Percentiles rank a stretch among this genome's conserved stretches.
These are phyloP conservation scores for Linum lewisii DNA, from an alignment of 345 rosid genomes.

Conservation along the genomic window DNA sequence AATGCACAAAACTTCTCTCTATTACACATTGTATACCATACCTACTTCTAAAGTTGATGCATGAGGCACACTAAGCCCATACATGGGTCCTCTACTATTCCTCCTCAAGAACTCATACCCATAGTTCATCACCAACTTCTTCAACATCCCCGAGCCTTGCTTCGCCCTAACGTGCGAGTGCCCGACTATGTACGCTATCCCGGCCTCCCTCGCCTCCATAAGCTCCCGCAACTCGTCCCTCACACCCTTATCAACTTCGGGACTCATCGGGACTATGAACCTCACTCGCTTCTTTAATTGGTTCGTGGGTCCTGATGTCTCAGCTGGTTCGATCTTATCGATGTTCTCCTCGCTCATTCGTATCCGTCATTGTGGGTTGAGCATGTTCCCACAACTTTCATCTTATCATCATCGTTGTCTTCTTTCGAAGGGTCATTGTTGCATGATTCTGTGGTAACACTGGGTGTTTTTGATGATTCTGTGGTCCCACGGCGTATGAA, in stretches of 20 bases:
- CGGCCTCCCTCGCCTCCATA: conserved; percentile 77
- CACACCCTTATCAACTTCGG: conserved; percentile 43
- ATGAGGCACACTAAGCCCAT: conserved; percentile 49
- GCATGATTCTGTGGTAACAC: conserved; percentile 29
- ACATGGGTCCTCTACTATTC: conserved; percentile 51
- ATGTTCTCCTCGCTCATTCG: conserved; percentile 42
- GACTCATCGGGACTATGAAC: conserved; percentile 68
- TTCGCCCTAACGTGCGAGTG: conserved; percentile 71
- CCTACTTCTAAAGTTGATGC: conserved; percentile 92
- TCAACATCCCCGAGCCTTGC: conserved; percentile 61
- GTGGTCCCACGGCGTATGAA: conserved; percentile 48
- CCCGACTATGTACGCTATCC: conserved; percentile 82
- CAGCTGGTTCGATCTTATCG: conserved; percentile 25
- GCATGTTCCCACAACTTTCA: conserved; percentile 76
- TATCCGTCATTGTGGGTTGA: conserved; percentile 43
- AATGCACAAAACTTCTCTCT: not conserved
- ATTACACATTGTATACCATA: conserved; percentile 64
- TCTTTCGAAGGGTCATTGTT: conserved; percentile 21
- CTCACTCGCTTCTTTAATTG: conserved; percentile 57
- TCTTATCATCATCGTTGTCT: conserved; percentile 41
- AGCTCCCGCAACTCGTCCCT: conserved; percentile 66
- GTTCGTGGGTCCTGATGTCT: conserved; percentile 42
- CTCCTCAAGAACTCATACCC: conserved; percentile 85
- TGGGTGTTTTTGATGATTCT: conserved; percentile 29
- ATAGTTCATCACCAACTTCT: conserved; percentile 53